phyloP scores from a whole-genome alignment of 2,329 filamentous ascomycete genomes.

The Alternaria gansuensis region DNA sequence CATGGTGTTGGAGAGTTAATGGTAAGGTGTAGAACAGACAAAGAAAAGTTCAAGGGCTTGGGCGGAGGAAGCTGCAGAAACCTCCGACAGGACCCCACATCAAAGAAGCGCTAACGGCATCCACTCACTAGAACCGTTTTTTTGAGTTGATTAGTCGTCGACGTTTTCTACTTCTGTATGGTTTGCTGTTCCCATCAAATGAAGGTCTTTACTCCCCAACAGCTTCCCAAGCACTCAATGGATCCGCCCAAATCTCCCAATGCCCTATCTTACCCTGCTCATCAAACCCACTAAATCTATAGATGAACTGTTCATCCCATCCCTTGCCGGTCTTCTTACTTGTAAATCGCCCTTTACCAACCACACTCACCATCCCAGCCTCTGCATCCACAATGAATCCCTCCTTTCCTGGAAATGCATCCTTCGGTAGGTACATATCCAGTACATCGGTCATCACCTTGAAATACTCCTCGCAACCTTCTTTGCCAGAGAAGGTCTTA shows the following conservation, averaged over 20 bases:
- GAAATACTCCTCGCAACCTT: slow-evolving; percentile 55
- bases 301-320: slow-evolving; percentile 56
- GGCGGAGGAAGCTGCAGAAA: slow-evolving; percentile 7
- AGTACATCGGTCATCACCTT: slow-evolving; percentile 45
- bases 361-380: slow-evolving; percentile 50
- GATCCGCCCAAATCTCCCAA: slow-evolving; percentile 59
- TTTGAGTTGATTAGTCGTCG: background rate
- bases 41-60: slow-evolving; percentile 21
- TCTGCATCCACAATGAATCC: slow-evolving; percentile 52
- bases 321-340: slow-evolving; percentile 53
- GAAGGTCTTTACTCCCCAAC: slow-evolving; percentile 35
- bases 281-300: slow-evolving; percentile 54
- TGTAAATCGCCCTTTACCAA: slow-evolving; percentile 47
- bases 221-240: slow-evolving; percentile 55
- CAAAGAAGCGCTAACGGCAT: slow-evolving; percentile 17
- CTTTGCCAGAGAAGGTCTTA: slow-evolving; percentile 47
- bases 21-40: slow-evolving; percentile 1
- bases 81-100: slow-evolving; percentile 18
- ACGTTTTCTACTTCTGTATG: background rate
- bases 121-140: background rate
- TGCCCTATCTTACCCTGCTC: slow-evolving; percentile 51
- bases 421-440: slow-evolving; percentile 42
- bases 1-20: background rate
- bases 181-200: background rate
- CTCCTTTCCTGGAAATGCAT: slow-evolving; percentile 47